A percentile compares a stretch with the other conserved stretches of the same genome.
phyloP scores from a whole-genome alignment of 306 rosid genomes.

The Chamaecrista fasciculata region DNA sequence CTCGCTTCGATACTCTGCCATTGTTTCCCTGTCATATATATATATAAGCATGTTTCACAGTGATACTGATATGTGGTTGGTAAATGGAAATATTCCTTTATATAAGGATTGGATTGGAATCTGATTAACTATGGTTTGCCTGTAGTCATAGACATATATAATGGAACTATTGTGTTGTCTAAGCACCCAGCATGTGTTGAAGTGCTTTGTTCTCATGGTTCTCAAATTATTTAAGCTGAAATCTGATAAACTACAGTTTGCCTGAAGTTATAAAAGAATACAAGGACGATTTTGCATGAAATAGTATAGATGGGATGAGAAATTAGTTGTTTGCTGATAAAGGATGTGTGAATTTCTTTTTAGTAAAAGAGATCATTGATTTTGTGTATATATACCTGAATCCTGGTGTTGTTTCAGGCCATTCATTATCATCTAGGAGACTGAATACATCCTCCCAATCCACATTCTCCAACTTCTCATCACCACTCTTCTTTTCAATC shows the following conservation, averaged over 20 bases:
- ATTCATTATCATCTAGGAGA: constrained; percentile 66
- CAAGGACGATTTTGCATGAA: background rate
- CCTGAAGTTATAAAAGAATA: constrained; percentile 6
- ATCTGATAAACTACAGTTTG: background rate
- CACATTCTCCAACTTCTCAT: constrained; percentile 52
- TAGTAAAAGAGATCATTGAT: background rate
- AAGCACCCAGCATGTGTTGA: constrained; percentile 6
- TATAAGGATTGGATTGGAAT: background rate
- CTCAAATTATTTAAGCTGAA: background rate
- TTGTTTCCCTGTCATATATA: constrained; percentile 67
- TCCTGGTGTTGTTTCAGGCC: constrained; percentile 73
- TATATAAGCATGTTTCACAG: background rate
- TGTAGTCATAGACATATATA: background rate
- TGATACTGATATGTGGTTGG: too few species aligned
- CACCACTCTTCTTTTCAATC: constrained; percentile 43
- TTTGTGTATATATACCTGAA: constrained; percentile 57
- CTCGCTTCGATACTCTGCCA: constrained; percentile 71
- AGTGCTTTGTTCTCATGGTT: constrained; percentile 14
- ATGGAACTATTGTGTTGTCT: constrained; percentile 22
- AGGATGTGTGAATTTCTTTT: constrained; percentile 2
- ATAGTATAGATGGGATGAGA: constrained; percentile 13
- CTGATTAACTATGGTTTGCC: background rate
- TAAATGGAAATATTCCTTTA: too few species aligned
- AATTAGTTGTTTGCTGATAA: background rate
- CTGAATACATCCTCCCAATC: constrained; percentile 97